A percentile compares a stretch with the other conserved stretches of the same genome.
Conservation (phyloP, 1,284 basidiomycete species). For the Pisolithus thermaeus region DNA sequence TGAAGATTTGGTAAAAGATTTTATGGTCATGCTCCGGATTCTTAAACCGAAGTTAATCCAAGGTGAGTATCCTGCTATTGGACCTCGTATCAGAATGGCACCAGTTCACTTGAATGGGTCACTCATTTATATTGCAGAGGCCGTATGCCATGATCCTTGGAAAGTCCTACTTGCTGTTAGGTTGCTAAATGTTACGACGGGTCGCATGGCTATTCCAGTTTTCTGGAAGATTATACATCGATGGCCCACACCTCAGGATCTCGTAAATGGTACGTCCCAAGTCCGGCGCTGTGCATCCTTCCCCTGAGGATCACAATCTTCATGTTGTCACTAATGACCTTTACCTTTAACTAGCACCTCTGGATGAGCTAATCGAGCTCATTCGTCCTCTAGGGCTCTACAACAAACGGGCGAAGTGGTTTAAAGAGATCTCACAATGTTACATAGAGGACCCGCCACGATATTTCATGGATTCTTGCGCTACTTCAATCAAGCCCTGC, state of each 20-base stretch:
- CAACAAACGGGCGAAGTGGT: conserved; percentile 42
- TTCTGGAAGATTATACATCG: conserved; percentile 47
- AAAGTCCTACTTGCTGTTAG: conserved; percentile 27
- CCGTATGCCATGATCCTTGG: conserved; percentile 23
- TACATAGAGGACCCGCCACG: conserved; percentile 41
- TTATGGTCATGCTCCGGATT: conserved; percentile 23
- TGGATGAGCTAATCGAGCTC: conserved; percentile 37
- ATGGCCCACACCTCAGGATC: conserved; percentile 48
- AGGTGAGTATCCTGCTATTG: conserved; percentile 12
- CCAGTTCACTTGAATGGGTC: neutral
- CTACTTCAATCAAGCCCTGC: neutral
- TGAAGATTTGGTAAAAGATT: conserved; percentile 14
- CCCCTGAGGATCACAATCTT: neutral
- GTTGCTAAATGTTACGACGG: conserved; percentile 28
- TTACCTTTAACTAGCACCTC: conserved; percentile 4
- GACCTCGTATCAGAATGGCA: neutral
- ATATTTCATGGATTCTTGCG: neutral
- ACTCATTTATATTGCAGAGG: conserved; percentile 12
- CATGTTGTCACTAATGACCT: neutral
- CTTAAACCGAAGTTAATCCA: conserved; percentile 28
- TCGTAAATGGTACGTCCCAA: conserved; percentile 39
- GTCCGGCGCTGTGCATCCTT: neutral
- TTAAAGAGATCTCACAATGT: conserved; percentile 42
- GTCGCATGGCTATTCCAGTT: conserved; percentile 25
- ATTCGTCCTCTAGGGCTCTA: conserved; percentile 50